Evolutionary conservation across 345 rosid genomes (phyloP), one percentile per base, ranked within the genome.

Genomic region (Lumnitzera littorea): DNA sequence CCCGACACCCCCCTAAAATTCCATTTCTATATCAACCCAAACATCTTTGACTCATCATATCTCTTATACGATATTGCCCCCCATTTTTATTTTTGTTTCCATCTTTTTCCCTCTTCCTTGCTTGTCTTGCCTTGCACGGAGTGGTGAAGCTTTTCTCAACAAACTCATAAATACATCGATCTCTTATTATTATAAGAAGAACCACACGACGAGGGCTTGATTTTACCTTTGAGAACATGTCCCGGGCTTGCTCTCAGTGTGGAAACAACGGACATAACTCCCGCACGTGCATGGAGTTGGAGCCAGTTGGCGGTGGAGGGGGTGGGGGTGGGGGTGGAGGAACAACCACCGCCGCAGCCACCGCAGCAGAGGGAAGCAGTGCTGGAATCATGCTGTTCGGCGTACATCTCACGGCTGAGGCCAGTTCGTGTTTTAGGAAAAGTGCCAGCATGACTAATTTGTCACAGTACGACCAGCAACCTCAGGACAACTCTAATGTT

Each of bases 331-430:
- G 13, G 3, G 23, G 23, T 3, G 36, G 13, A 47, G 15, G 12
- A 48, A 23, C 53, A 62, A 74, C 17, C 50, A 67, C 8, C 72
- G 67, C 25, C 43, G 23, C 47, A 1, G 31, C 23, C n/a, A 24
- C 11, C 48, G 48, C 53, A 64, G 77, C 17, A 69, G 58, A 46
- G 62, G 53, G 16, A 48, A 27, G 36, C 10, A 36, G 43, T 36
- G 72, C 74, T 29, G 95, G 86, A 81, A 71, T 92, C 63, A 84
- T 87, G 98, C 77, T 92, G 61, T 92, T 92, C 36, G 98, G 98
- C 1, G 96, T 92, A 12, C 77, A 85, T 50, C 83, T 92, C 66
- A 91, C 83, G 48, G 88, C 80, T 67, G 96, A 89, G 71, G 78
- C 81, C 78, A 83, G 43, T 36, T 36, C 82, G 95, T 76, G 89